Conservation (phyloP, 2,329 filamentous ascomycete species). For the Mariannaea elegans region DNA sequence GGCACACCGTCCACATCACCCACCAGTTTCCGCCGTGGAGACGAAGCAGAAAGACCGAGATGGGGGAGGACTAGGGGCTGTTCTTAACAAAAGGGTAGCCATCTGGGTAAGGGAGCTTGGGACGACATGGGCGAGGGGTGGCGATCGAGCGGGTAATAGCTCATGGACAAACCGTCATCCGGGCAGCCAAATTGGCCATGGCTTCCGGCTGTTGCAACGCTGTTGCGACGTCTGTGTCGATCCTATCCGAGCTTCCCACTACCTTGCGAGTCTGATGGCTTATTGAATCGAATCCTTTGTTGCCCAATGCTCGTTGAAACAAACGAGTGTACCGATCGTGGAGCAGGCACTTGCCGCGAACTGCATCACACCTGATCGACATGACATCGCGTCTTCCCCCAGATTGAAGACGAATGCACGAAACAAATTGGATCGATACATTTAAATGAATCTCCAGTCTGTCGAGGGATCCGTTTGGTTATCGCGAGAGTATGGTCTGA, state of each 20-base stretch:
- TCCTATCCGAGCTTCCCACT: conserved; percentile 34
- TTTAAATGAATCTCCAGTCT: conserved; percentile 5
- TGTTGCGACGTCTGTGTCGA: conserved; percentile 31
- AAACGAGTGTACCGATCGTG: conserved; percentile 19
- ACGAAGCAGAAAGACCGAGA: not conserved
- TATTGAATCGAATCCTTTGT: conserved; percentile 7
- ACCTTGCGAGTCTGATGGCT: conserved; percentile 17
- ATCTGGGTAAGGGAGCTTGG: conserved; percentile 13
- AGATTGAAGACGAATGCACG: conserved; percentile 8
- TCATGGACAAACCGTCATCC: conserved; percentile 16
- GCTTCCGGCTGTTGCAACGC: conserved; percentile 30
- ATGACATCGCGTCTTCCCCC: conserved; percentile 13
- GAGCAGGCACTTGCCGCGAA: conserved; percentile 11
- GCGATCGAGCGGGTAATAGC: conserved; percentile 18
- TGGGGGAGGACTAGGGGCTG: not conserved
- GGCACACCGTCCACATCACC: conserved; percentile 8
- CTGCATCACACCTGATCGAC: conserved; percentile 22
- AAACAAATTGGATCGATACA: conserved; percentile 8
- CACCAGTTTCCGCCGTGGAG: conserved; percentile 20
- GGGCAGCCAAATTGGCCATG: conserved; percentile 30
- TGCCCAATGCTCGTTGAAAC: conserved; percentile 25
- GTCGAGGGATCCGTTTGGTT: conserved; percentile 5
- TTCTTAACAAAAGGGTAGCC: conserved; percentile 2
- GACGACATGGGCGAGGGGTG: conserved; percentile 9
- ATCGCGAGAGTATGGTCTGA: conserved; percentile 10